These are phyloP conservation scores for Nakazawaea laoshanensis DNA, from an alignment of 805 yeast genomes.

Conservation along the genomic window DNA sequence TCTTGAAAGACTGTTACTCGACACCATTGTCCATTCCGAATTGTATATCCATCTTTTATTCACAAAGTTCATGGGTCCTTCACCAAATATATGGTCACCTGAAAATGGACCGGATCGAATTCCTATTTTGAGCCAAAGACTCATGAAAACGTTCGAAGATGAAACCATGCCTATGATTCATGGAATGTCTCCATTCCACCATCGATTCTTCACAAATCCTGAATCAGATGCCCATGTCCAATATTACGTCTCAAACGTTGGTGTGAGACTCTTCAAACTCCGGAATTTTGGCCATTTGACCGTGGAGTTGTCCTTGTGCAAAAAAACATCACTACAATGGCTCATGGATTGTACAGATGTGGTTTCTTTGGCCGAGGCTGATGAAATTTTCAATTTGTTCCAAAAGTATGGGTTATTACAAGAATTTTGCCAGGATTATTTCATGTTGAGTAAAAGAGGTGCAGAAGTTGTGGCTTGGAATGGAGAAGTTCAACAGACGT, in stretches of 20 bases:
- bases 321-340: slow-evolving; percentile 82
- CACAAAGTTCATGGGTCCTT: slow-evolving; percentile 49
- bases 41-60: slow-evolving; percentile 62
- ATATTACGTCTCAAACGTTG: slow-evolving; percentile 60
- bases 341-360: slow-evolving; percentile 82
- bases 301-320: slow-evolving; percentile 49
- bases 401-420: slow-evolving; percentile 36
- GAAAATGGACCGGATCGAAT: slow-evolving; percentile 40
- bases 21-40: slow-evolving; percentile 51
- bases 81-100: slow-evolving; percentile 67
- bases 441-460: slow-evolving; percentile 27
- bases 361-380: slow-evolving; percentile 42
- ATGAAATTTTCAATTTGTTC: slow-evolving; percentile 42
- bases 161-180: not conserved
- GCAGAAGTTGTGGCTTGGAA: not conserved
- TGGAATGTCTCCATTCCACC: slow-evolving; percentile 54
- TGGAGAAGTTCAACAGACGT: not conserved
- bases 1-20: slow-evolving; percentile 58
- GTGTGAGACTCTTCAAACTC: slow-evolving; percentile 50
- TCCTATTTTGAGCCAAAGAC: slow-evolving; percentile 25
- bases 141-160: slow-evolving; percentile 13
- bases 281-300: slow-evolving; percentile 21
- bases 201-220: slow-evolving; percentile 77
- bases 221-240: slow-evolving; percentile 78
- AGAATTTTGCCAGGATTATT: slow-evolving; percentile 30